Evolutionary conservation across 495 filamentous ascomycete species (phyloP), one percentile per base, ranked within the genome.

Genomic region (Penicilliopsis zonata): DNA sequence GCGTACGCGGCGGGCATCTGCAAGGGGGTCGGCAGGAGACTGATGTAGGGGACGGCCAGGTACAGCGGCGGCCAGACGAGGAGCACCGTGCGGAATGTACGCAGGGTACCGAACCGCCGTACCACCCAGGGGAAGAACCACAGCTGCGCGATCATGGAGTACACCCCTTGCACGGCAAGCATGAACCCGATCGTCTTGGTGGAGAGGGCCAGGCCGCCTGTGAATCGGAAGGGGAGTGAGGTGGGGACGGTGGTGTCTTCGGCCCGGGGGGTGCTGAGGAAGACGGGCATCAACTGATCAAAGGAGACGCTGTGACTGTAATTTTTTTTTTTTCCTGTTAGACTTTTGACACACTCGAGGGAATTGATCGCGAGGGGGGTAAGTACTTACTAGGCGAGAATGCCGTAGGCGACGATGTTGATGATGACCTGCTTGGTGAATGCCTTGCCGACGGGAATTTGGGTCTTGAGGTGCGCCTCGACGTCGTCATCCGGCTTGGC

Each of bases 261-360:
- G 13, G 76, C 74, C 27, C 65, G 55, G 13, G 74, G 71, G 14
- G 81, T 87, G 47, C 83, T 92, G 35, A 98, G 70, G 38, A 96
- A 82, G 3, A 95, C 82, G 0, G 90, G 92, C 41, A 96, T 75
- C 19, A 96, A 64, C 49, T 93, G 80, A 61, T 98, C 90, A 43
- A 93, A 93, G 0, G 84, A 86, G 49, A 98, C 94, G 31, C 80
- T 82, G 45, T 85, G 80, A 31, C 86, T 94, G 57, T 68, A 61
- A 24, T 7, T 24, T 7, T 7, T n/a, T n/a, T n/a, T n/a, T n/a
- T n/a, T n/a, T n/a, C n/a, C n/a, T n/a, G n/a, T n/a, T n/a, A n/a
- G n/a, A n/a, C n/a, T n/a, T n/a, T n/a, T n/a, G n/a, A n/a, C n/a
- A n/a, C n/a, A n/a, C n/a, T n/a, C n/a, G n/a, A n/a, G n/a, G n/a